A percentile compares a stretch with the other conserved stretches of the same genome.
These are phyloP conservation scores for Colletotrichum nymphaeae DNA, from an alignment of 2,329 filamentous ascomycete genomes.

Conservation along the genomic window DNA sequence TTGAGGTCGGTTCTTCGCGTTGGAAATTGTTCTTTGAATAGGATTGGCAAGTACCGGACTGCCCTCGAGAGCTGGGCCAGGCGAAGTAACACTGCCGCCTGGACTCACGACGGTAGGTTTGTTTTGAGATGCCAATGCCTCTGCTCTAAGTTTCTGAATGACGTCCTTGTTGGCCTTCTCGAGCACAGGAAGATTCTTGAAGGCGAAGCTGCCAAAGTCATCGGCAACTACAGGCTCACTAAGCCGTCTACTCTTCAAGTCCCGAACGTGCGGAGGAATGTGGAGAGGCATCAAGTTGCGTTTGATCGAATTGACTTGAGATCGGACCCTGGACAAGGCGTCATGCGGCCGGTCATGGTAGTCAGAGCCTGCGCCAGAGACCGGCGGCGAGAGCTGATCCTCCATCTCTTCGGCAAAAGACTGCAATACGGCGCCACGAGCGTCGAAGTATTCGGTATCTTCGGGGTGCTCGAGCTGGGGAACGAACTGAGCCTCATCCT, in stretches of 20 bases:
- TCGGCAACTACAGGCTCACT: conserved; percentile 91
- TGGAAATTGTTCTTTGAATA: conserved; percentile 84
- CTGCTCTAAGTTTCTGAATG: conserved; percentile 93
- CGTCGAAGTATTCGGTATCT: conserved; percentile 97
- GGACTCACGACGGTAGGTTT: conserved; percentile 62
- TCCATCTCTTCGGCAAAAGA: conserved; percentile 95
- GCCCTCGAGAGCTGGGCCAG: conserved; percentile 80
- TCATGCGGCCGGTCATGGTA: conserved; percentile 94
- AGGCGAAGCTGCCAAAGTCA: conserved; percentile 96
- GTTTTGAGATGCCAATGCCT: conserved; percentile 79
- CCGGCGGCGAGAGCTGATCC: conserved; percentile 83
- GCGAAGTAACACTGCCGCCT: conserved; percentile 61
- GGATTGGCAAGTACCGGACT: conserved; percentile 86
- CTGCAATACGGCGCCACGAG: conserved; percentile 89
- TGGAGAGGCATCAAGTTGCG: conserved; percentile 94
- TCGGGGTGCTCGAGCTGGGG: conserved; percentile 93
- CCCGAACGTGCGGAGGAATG: conserved; percentile 95
- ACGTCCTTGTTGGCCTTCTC: conserved; percentile 99
- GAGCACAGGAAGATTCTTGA: conserved; percentile 95
- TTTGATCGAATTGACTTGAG: conserved; percentile 88
- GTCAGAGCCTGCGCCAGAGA: conserved; percentile 75
- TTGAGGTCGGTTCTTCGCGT: conserved; percentile 85
- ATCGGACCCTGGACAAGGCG: conserved; percentile 88
- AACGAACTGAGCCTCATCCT: conserved; percentile 96
- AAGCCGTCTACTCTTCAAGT: conserved; percentile 85